Percentiles rank a stretch among this genome's conserved stretches.
Evolutionary conservation across 2,329 filamentous ascomycete species (phyloP).

Genomic region (Colletotrichum caudatum): DNA sequence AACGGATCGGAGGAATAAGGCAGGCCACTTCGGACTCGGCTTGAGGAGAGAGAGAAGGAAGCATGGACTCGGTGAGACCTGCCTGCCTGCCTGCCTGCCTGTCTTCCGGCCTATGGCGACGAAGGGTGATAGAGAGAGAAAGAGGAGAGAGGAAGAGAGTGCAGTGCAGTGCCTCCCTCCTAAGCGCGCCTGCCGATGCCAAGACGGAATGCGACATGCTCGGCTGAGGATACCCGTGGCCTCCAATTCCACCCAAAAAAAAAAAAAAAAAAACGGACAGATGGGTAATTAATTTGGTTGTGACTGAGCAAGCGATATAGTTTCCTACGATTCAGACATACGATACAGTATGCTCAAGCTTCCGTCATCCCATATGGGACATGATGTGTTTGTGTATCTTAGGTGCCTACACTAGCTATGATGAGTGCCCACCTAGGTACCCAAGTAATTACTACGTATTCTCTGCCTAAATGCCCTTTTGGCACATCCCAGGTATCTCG

Average conservation of each 20-base stretch:
- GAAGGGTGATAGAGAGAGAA: neutral
- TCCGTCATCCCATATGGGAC: slow-evolving; percentile 25
- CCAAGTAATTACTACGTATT: too few species aligned
- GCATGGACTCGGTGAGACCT: neutral
- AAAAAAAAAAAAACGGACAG: neutral
- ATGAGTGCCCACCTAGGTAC: too few species aligned
- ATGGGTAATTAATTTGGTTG: too few species aligned
- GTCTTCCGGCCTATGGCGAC: too few species aligned
- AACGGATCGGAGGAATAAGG: neutral
- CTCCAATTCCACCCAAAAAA: neutral
- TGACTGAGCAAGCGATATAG: neutral
- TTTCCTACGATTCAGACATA: too few species aligned
- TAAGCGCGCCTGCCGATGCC: slow-evolving; percentile 17
- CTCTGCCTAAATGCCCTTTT: too few species aligned
- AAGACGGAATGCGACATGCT: slow-evolving; percentile 21
- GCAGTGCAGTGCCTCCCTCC: neutral
- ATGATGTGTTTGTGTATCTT: neutral
- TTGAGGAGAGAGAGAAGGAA: neutral
- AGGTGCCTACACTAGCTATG: too few species aligned
- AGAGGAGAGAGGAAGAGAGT: neutral
- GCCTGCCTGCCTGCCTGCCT: too few species aligned
- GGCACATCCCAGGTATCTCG: too few species aligned
- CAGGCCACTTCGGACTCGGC: neutral
- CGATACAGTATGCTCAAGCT: neutral
- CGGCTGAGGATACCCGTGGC: neutral